Conservation (phyloP, 163 green algal species). For the Scenedesmus sp. region DNA sequence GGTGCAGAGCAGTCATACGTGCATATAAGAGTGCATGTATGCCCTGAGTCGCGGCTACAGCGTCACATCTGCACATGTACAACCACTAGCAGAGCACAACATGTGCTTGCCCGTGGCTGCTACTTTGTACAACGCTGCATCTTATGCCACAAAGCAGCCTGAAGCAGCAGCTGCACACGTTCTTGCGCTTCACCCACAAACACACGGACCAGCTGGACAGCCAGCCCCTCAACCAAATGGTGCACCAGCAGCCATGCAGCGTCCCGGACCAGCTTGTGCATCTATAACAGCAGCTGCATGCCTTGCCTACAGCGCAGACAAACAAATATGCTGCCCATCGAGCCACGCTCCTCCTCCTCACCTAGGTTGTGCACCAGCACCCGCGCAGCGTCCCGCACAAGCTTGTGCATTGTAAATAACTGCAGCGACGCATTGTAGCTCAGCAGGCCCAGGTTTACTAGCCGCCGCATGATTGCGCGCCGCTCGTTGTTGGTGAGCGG, state of each 20-base stretch:
- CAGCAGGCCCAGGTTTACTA: constrained; percentile 44
- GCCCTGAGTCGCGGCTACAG: no score
- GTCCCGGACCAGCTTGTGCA: constrained; percentile 37
- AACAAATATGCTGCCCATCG: neutral
- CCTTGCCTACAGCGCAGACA: no score
- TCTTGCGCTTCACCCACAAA: no score
- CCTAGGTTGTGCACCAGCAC: constrained; percentile 47
- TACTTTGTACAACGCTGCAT: no score
- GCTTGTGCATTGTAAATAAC: constrained; percentile 45
- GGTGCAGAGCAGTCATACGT: no score
- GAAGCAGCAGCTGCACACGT: no score
- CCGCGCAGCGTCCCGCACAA: constrained; percentile 35
- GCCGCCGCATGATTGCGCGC: constrained; percentile 39
- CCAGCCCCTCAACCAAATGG: constrained; percentile 23
- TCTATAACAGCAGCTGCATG: neutral
- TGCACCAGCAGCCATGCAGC: constrained; percentile 39
- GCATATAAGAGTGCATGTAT: no score
- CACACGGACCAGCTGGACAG: no score
- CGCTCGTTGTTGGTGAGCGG: constrained; percentile 34
- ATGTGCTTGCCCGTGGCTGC: no score
- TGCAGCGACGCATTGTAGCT: constrained; percentile 38
- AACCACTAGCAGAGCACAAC: no score
- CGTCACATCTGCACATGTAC: no score
- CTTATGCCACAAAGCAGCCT: no score
- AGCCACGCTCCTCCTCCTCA: neutral